Evolutionary conservation across 208 protist genomes (phyloP).

Genomic region (Crithidia fasciculata): DNA sequence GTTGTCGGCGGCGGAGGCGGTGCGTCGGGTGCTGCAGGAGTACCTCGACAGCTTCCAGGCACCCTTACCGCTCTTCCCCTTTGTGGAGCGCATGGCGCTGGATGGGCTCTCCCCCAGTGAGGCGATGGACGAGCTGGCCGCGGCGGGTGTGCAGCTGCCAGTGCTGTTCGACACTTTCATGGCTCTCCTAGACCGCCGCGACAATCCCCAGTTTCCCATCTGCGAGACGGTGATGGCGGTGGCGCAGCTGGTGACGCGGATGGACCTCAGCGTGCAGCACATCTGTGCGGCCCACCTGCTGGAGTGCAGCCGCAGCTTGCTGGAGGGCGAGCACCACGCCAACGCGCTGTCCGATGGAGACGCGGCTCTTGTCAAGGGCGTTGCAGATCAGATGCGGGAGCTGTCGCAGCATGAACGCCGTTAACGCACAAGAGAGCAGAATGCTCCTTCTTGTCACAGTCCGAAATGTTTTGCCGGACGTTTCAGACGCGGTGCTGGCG

Average conservation of each 20-base stretch:
- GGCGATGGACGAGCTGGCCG: constrained; percentile 43
- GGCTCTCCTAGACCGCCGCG: constrained; percentile 47
- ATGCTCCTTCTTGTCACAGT: background rate
- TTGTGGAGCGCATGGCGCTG: constrained; percentile 71
- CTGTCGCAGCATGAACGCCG: constrained; percentile 10
- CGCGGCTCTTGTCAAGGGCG: constrained; percentile 35
- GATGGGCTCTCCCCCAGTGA: constrained; percentile 32
- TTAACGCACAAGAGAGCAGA: background rate
- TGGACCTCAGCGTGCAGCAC: constrained; percentile 40
- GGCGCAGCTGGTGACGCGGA: constrained; percentile 41
- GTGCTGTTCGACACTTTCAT: constrained; percentile 63
- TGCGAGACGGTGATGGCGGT: constrained; percentile 46
- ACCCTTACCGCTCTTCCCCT: constrained; percentile 65
- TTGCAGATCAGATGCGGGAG: constrained; percentile 36
- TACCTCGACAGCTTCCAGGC: constrained; percentile 67
- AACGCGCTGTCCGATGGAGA: constrained; percentile 41
- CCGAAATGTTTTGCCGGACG: no score
- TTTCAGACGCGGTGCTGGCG: background rate
- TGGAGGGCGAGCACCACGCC: constrained; percentile 51
- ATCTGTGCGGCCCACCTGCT: constrained; percentile 65
- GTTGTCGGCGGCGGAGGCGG: constrained; percentile 51
- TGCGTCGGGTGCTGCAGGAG: constrained; percentile 63
- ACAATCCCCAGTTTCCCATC: constrained; percentile 38
- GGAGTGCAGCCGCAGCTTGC: constrained; percentile 64
- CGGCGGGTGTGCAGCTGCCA: constrained; percentile 47